A percentile compares a stretch with the other conserved stretches of the same genome.
These are phyloP conservation scores for Pichia rugopelliculosa DNA, from an alignment of 805 yeast genomes.

Conservation along the genomic window DNA sequence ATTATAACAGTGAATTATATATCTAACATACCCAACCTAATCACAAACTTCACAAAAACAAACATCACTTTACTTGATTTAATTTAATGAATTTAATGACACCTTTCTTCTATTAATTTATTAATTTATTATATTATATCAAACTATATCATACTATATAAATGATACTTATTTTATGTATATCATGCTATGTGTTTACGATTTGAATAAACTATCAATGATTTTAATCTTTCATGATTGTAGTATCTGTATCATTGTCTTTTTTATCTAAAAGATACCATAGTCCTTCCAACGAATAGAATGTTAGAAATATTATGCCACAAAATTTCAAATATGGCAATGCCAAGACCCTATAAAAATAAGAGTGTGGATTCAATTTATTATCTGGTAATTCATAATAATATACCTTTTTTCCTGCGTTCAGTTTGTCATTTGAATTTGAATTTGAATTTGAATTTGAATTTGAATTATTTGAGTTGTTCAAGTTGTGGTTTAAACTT, in stretches of 20 bases:
- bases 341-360: constrained; percentile 41
- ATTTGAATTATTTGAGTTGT: neutral
- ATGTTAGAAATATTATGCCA: constrained; percentile 37
- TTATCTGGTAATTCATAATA: constrained; percentile 15
- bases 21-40: neutral
- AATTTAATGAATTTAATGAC: neutral
- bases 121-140: too few relatives aligned
- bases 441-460: neutral
- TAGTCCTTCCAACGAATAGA: constrained; percentile 36
- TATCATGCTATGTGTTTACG: neutral
- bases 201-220: neutral
- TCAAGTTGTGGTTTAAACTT: neutral
- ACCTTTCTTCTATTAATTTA: neutral
- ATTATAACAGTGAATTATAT: constrained; percentile 4
- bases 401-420: neutral
- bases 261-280: constrained; percentile 36
- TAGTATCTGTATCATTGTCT: constrained; percentile 1
- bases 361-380: constrained; percentile 23
- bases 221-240: neutral
- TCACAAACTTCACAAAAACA: neutral
- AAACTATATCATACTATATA: neutral
- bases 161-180: neutral
- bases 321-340: constrained; percentile 40
- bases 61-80: too few relatives aligned
- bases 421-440: neutral